phyloP scores from a whole-genome alignment of 1,139 yeast genomes.

The Debaryomyces psychrophilus region DNA sequence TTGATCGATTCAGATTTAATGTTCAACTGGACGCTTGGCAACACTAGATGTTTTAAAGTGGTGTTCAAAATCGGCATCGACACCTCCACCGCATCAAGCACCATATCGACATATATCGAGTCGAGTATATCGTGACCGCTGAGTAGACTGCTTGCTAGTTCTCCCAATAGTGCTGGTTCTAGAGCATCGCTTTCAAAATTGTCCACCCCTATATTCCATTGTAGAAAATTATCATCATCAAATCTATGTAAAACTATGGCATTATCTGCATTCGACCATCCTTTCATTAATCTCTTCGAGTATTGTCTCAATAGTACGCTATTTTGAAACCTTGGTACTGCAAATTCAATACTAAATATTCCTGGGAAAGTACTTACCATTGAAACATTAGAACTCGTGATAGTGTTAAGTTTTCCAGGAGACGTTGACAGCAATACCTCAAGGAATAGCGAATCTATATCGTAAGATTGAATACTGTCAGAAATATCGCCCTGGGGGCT shows the following conservation, averaged over 20 bases:
- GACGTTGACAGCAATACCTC: constrained; percentile 11
- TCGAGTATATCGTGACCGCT: constrained; percentile 14
- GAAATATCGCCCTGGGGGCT: neutral
- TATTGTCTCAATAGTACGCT: constrained; percentile 15
- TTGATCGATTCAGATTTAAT: constrained; percentile 1
- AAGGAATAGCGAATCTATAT: constrained; percentile 13
- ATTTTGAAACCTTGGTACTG: constrained; percentile 20
- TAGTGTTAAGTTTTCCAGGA: neutral
- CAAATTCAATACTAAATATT: constrained; percentile 16
- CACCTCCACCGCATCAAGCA: constrained; percentile 22
- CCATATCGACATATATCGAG: constrained; percentile 19
- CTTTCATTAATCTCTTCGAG: constrained; percentile 15
- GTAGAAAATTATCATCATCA: constrained; percentile 10
- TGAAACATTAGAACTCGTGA: neutral
- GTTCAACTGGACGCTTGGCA: constrained; percentile 10
- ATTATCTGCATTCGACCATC: constrained; percentile 18
- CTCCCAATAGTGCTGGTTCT: constrained; percentile 20
- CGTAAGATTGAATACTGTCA: constrained; percentile 1
- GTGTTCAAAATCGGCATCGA: constrained; percentile 26
- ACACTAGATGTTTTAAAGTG: constrained; percentile 21
- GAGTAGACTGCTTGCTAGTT: constrained; percentile 16
- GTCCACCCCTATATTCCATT: constrained; percentile 14
- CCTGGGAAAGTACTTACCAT: neutral
- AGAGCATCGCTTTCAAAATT: constrained; percentile 19
- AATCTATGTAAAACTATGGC: constrained; percentile 12